A percentile compares a stretch with the other conserved stretches of the same genome.
Evolutionary conservation across 345 rosid species (phyloP).

Genomic region (Mangifera indica): DNA sequence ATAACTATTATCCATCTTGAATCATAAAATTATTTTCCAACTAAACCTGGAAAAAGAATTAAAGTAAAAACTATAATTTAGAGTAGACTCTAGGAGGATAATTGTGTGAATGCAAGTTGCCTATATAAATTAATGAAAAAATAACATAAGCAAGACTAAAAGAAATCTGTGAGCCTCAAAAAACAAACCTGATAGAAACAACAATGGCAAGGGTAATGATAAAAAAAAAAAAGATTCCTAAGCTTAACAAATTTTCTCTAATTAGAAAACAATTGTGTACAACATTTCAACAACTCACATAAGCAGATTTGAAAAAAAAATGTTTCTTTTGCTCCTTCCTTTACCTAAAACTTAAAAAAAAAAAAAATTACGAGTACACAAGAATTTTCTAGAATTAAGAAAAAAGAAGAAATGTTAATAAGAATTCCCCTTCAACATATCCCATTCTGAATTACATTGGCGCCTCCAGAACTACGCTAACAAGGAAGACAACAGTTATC

Average conservation of each 20-base stretch:
- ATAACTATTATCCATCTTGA: not conserved
- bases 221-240: not conserved
- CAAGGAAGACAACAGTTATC: not conserved
- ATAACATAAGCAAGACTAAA: not conserved
- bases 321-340: no score
- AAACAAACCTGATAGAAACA: not conserved
- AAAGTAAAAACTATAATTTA: not conserved
- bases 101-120: no score
- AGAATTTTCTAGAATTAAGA: not conserved
- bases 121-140: not conserved
- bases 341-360: no score
- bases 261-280: not conserved
- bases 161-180: not conserved
- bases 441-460: not conserved
- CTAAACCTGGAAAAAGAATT: not conserved
- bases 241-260: not conserved
- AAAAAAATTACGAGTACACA: not conserved
- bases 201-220: not conserved
- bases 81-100: not conserved
- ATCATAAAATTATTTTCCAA: no score
- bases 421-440: not conserved
- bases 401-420: not conserved
- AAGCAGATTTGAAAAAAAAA: not conserved
- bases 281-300: not conserved
- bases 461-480: slow-evolving; percentile 12